Conservation (phyloP, 2,329 filamentous ascomycete species). For the Orbilia brochopaga region DNA sequence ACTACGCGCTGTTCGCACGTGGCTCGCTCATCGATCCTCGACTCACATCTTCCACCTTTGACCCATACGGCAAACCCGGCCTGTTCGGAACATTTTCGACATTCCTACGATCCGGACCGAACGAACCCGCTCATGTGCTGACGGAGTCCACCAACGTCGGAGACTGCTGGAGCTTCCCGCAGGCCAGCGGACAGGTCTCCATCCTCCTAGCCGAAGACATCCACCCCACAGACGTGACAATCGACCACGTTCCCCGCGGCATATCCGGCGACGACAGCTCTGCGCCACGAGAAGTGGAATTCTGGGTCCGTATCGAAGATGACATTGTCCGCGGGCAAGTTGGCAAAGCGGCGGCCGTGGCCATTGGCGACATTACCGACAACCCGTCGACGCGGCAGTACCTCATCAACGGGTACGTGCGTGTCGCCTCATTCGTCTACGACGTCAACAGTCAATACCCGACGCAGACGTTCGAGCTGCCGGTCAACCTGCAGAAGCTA, state of each 20-base stretch:
- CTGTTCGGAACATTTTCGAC: slow-evolving; percentile 27
- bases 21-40: slow-evolving; percentile 42
- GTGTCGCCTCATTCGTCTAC: slow-evolving; percentile 67
- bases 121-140: slow-evolving; percentile 44
- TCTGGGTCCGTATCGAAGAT: slow-evolving; percentile 69
- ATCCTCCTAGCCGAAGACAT: slow-evolving; percentile 67
- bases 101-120: slow-evolving; percentile 24
- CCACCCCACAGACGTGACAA: slow-evolving; percentile 71
- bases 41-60: slow-evolving; percentile 39
- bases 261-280: slow-evolving; percentile 68
- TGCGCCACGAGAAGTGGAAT: slow-evolving; percentile 71
- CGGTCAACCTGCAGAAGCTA: slow-evolving; percentile 62
- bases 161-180: slow-evolving; percentile 83
- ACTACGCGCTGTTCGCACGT: slow-evolving; percentile 28
- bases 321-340: slow-evolving; percentile 59
- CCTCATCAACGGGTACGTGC: slow-evolving; percentile 62
- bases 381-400: slow-evolving; percentile 43
- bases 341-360: slow-evolving; percentile 58
- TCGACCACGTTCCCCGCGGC: slow-evolving; percentile 72
- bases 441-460: slow-evolving; percentile 59
- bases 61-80: slow-evolving; percentile 33
- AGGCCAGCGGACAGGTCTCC: slow-evolving; percentile 67
- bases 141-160: slow-evolving; percentile 64
- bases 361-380: slow-evolving; percentile 51
- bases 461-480: slow-evolving; percentile 65